phyloP scores from a whole-genome alignment of 208 protist species.

The Angomonas desouzai region DNA sequence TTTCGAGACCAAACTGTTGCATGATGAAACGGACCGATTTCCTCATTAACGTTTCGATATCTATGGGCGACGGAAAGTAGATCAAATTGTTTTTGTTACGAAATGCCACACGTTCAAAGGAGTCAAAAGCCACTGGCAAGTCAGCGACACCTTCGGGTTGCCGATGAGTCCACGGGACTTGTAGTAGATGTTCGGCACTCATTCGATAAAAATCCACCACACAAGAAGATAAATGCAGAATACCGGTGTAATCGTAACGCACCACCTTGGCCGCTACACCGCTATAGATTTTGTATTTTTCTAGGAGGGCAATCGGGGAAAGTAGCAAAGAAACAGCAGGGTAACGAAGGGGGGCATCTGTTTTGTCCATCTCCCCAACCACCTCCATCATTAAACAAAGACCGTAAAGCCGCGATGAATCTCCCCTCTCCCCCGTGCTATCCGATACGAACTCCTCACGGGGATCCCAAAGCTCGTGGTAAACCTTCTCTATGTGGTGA shows the following conservation, averaged over 20 bases:
- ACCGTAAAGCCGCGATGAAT: not conserved
- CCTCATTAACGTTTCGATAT: not conserved
- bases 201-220: not conserved
- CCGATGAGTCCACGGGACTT: not conserved
- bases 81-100: not conserved
- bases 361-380: not conserved
- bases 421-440: no score
- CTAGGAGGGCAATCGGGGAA: not conserved
- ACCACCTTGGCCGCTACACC: no score
- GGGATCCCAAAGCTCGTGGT: not conserved
- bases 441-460: no score
- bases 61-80: not conserved
- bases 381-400: not conserved
- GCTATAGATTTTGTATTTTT: no score
- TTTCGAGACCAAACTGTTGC: conserved; percentile 3
- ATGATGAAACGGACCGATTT: not conserved
- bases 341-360: not conserved
- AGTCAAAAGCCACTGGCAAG: not conserved
- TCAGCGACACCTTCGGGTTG: not conserved
- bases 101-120: not conserved
- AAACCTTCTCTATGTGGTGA: not conserved
- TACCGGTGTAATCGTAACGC: no score
- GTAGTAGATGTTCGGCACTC: not conserved
- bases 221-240: not conserved
- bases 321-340: not conserved